Conservation (phyloP, 768 basidiomycete species). For the Paxillus involutus region DNA sequence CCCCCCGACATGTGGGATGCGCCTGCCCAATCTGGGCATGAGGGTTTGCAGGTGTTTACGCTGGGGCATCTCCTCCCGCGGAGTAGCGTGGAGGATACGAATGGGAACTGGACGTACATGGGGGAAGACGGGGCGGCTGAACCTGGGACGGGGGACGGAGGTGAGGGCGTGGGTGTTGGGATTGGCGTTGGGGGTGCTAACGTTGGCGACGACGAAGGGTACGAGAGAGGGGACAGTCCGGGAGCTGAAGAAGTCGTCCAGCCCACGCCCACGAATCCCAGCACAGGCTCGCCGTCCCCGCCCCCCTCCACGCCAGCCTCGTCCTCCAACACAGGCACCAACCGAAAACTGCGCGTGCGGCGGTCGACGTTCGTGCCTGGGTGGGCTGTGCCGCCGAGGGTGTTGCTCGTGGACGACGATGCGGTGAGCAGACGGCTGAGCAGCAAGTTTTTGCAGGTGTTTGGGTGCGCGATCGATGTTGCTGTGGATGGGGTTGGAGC, state of each 20-base stretch:
- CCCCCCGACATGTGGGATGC: conserved; percentile 27
- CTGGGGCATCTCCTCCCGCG: conserved; percentile 74
- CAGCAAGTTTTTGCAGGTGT: conserved; percentile 92
- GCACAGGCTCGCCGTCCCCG: conserved; percentile 13
- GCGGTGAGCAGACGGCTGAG: conserved; percentile 85
- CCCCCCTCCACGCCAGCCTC: conserved; percentile 15
- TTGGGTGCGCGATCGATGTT: conserved; percentile 92
- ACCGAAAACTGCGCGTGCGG: conserved; percentile 62
- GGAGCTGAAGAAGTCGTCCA: conserved; percentile 41
- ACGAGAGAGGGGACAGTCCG: conserved; percentile 25
- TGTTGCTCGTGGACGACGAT: conserved; percentile 94
- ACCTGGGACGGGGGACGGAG: conserved; percentile 18
- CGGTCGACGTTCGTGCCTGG: conserved; percentile 82
- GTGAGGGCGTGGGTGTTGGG: conserved; percentile 20
- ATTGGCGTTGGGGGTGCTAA: conserved; percentile 18
- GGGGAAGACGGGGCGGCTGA: conserved; percentile 18
- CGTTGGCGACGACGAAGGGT: conserved; percentile 22
- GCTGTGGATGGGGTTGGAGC: conserved; percentile 92
- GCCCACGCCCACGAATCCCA: conserved; percentile 34
- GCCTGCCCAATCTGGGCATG: conserved; percentile 40
- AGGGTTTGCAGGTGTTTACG: conserved; percentile 79
- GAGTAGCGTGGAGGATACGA: conserved; percentile 46
- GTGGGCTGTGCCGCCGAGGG: conserved; percentile 89
- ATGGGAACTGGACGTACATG: conserved; percentile 65
- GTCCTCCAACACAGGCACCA: conserved; percentile 3